phyloP scores from a whole-genome alignment of 306 rosid species.

The Carpinus viminea region DNA sequence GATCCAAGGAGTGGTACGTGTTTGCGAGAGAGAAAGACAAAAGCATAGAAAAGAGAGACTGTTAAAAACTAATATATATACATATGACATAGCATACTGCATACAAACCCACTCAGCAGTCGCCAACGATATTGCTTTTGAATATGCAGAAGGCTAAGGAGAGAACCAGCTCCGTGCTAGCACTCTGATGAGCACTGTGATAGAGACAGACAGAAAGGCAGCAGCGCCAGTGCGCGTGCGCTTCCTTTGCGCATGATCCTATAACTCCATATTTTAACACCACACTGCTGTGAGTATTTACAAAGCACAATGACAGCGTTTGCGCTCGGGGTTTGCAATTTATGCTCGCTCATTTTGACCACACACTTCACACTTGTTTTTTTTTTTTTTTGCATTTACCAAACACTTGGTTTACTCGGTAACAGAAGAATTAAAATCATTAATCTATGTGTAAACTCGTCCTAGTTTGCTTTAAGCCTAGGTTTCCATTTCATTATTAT shows the following conservation, averaged over 20 bases:
- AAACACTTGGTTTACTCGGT: no score
- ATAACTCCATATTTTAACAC: constrained; percentile 33
- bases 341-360: no score
- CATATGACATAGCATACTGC: no score
- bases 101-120: background rate
- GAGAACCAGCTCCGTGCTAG: background rate
- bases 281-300: constrained; percentile 12
- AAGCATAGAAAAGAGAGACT: constrained; percentile 30
- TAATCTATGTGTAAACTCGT: background rate
- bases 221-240: constrained; percentile 50
- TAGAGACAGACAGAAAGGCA: constrained; percentile 12
- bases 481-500: background rate
- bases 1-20: constrained; percentile 54
- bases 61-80: background rate
- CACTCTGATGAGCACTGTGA: background rate
- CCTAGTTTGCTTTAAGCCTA: background rate
- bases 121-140: background rate
- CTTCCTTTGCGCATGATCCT: constrained; percentile 69
- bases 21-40: constrained; percentile 32
- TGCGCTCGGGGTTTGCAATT: constrained; percentile 11
- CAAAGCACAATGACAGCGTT: constrained; percentile 12
- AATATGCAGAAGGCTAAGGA: constrained; percentile 13
- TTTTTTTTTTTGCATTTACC: no score
- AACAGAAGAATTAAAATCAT: background rate
- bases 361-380: no score